These are phyloP conservation scores for Neopestalotiopsis sp. DNA, from an alignment of 2,329 filamentous ascomycete genomes.

Conservation along the genomic window DNA sequence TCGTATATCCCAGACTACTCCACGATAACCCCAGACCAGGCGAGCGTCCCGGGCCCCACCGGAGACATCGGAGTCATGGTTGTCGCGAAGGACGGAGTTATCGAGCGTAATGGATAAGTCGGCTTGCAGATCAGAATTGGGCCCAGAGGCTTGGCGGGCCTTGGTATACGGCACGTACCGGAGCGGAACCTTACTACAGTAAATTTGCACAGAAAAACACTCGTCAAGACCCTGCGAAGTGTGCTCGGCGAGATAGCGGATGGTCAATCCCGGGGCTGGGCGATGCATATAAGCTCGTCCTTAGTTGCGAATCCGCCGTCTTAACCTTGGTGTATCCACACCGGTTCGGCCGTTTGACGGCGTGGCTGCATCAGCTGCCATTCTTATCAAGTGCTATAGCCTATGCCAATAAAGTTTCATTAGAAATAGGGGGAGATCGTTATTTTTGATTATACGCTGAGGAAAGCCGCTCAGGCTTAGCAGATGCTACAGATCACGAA, in stretches of 20 bases:
- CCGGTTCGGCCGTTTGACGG: not conserved
- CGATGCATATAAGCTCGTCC: conserved; percentile 2
- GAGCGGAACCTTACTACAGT: not conserved
- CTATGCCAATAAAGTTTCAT: too few relatives aligned
- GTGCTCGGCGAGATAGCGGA: not conserved
- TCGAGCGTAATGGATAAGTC: not conserved
- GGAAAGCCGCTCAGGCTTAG: too few relatives aligned
- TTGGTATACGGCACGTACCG: conserved; percentile 5
- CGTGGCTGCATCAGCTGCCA: not conserved
- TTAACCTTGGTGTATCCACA: not conserved
- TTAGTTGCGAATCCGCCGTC: not conserved
- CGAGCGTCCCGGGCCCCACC: not conserved
- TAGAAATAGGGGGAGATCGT: too few relatives aligned
- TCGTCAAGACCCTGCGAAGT: not conserved
- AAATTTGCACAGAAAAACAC: not conserved
- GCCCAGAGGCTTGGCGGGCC: not conserved
- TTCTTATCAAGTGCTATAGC: too few relatives aligned
- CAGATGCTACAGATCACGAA: too few relatives aligned
- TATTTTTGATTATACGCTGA: too few relatives aligned
- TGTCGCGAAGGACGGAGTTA: not conserved
- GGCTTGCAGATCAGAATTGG: not conserved
- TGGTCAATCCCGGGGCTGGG: not conserved
- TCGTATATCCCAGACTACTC: not conserved
- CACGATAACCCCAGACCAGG: not conserved
- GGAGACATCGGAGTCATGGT: not conserved